Percentiles rank a stretch among this genome's conserved stretches.
Conservation (phyloP, 257 asterid genomes). For the Lycium ferocissimum region DNA sequence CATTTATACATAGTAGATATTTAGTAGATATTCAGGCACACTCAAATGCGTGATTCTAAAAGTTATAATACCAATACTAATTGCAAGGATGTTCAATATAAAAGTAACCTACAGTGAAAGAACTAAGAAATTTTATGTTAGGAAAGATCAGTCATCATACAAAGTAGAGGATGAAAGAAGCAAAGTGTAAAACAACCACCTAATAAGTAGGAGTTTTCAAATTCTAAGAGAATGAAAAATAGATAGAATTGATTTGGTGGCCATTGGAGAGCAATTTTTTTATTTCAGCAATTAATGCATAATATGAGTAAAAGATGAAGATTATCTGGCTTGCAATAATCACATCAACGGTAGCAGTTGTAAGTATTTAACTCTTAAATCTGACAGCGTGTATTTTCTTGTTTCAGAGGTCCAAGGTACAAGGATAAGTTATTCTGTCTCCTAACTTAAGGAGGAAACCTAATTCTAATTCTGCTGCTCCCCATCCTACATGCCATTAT, state of each 20-base stretch:
- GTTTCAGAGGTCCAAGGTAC: not conserved
- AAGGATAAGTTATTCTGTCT: not conserved
- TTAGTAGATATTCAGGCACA: constrained; percentile 16
- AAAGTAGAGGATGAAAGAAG: constrained; percentile 6
- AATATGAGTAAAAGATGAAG: not conserved
- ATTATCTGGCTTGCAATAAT: not conserved
- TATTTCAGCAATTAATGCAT: not conserved
- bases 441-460: not conserved
- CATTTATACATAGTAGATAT: not conserved
- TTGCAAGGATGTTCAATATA: not conserved
- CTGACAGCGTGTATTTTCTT: not conserved
- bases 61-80: not conserved
- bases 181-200: not conserved
- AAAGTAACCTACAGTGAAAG: not conserved
- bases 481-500: not conserved
- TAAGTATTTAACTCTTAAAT: not conserved
- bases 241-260: not conserved
- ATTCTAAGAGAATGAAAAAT: not conserved
- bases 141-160: constrained; percentile 6
- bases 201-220: not conserved
- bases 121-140: not conserved
- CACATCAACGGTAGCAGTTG: not conserved
- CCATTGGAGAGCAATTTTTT: not conserved
- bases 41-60: not conserved
- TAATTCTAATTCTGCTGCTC: not conserved